phyloP scores from a whole-genome alignment of 495 filamentous ascomycete genomes.

The Aspergillus heteromorphus region DNA sequence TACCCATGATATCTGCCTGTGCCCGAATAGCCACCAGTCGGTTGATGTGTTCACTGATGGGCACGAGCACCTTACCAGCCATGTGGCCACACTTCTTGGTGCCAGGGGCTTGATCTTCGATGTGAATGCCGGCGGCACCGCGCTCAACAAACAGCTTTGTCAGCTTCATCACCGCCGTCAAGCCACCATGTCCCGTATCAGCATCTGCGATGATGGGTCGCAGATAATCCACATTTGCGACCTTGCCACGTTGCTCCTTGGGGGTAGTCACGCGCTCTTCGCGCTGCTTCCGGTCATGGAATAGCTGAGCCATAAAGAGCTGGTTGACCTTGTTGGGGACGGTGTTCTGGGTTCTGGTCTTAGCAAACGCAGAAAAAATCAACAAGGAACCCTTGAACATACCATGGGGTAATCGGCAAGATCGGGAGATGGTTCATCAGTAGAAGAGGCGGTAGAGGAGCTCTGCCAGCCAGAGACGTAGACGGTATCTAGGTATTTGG shows the following conservation, averaged over 20 bases:
- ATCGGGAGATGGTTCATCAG: constrained; percentile 95
- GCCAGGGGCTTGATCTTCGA: constrained; percentile 96
- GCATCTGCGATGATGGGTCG: constrained; percentile 96
- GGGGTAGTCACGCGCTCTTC: constrained; percentile 85
- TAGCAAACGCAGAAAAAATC: neutral
- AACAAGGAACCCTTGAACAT: constrained; percentile 22
- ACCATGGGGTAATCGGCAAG: constrained; percentile 98
- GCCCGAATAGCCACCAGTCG: constrained; percentile 93
- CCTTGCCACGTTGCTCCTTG: constrained; percentile 61
- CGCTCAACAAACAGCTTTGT: constrained; percentile 97
- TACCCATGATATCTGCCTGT: constrained; percentile 98
- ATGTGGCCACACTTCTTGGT: constrained; percentile 99
- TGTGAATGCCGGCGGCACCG: constrained; percentile 95
- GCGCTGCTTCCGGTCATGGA: constrained; percentile 98
- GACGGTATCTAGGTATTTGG: constrained; percentile 95
- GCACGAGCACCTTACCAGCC: constrained; percentile 97
- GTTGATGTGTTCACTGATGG: constrained; percentile 98
- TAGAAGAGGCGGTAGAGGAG: constrained; percentile 88
- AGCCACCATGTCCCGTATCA: constrained; percentile 93
- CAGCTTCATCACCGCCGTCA: constrained; percentile 98
- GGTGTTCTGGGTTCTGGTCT: constrained; percentile 62
- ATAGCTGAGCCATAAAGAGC: constrained; percentile 95
- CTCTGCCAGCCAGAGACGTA: constrained; percentile 99
- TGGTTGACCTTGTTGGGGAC: constrained; percentile 98
- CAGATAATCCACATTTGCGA: constrained; percentile 87